phyloP scores from a whole-genome alignment of 148 eudicot species.

The Drosera capensis region DNA sequence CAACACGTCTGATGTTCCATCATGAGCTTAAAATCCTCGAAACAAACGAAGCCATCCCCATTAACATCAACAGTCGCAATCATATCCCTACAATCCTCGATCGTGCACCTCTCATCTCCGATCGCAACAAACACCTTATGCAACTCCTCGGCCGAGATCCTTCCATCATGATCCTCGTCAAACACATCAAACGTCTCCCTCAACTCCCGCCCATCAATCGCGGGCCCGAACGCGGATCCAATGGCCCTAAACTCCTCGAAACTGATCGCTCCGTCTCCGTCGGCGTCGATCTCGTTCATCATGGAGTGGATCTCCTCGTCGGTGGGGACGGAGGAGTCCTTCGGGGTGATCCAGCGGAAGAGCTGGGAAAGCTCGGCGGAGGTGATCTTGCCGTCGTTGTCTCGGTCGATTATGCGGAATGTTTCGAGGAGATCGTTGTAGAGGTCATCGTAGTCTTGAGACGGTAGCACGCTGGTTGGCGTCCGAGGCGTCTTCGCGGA shows the following conservation, averaged over 20 bases:
- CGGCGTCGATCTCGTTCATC: constrained; percentile 3
- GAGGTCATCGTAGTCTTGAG: background rate
- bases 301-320: background rate
- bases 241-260: constrained; percentile 6
- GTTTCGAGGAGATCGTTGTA: constrained; percentile 3
- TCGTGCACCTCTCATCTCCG: constrained; percentile 32
- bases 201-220: constrained; percentile 1
- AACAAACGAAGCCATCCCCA: constrained; percentile 12
- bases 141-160: constrained; percentile 50
- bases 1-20: constrained; percentile 5
- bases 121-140: constrained; percentile 19
- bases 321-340: background rate
- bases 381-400: constrained; percentile 6
- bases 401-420: constrained; percentile 5
- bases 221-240: constrained; percentile 4
- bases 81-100: constrained; percentile 33
- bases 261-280: constrained; percentile 4
- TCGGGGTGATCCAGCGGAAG: background rate
- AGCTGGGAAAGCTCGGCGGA: background rate
- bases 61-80: constrained; percentile 6
- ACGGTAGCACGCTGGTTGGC: constrained; percentile 4
- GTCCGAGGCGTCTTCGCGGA: too few relatives aligned
- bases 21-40: constrained; percentile 10
- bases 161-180: constrained; percentile 43
- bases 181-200: constrained; percentile 33